Conservation (phyloP, 345 rosid genomes). For the Rhizophora mangle region DNA sequence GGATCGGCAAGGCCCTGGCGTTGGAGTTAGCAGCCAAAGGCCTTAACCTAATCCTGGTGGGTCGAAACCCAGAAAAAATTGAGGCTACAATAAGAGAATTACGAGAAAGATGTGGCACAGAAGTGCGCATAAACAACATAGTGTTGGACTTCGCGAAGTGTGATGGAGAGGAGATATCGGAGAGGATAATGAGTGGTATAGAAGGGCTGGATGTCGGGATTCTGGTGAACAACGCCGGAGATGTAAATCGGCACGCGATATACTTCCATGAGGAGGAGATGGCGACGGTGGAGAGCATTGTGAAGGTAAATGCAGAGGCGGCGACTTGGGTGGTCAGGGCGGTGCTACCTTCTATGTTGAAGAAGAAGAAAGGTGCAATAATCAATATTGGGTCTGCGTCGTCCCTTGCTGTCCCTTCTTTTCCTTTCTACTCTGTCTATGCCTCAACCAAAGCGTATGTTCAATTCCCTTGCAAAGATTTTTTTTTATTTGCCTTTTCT, state of each 20-base stretch:
- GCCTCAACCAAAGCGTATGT: constrained; percentile 50
- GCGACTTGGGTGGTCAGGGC: constrained; percentile 35
- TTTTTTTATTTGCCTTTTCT: background rate
- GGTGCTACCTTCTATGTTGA: constrained; percentile 40
- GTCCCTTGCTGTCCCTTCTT: constrained; percentile 26
- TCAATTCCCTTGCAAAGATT: background rate
- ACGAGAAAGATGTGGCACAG: background rate
- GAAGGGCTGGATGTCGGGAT: constrained; percentile 43
- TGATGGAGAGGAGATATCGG: constrained; percentile 25
- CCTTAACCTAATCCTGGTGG: constrained; percentile 37
- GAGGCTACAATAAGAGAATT: constrained; percentile 19
- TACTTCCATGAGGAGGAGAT: constrained; percentile 42
- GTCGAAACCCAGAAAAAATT: constrained; percentile 37
- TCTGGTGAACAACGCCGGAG: constrained; percentile 40
- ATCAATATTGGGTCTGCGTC: constrained; percentile 52
- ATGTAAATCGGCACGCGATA: constrained; percentile 25
- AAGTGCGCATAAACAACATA: constrained; percentile 15
- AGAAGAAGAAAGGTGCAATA: constrained; percentile 48
- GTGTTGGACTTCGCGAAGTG: constrained; percentile 30
- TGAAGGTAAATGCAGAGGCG: constrained; percentile 43
- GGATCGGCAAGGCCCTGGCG: constrained; percentile 46
- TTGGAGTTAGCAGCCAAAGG: constrained; percentile 36
- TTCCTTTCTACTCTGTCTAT: constrained; percentile 32
- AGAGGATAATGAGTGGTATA: constrained; percentile 12
- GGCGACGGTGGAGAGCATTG: constrained; percentile 30